Percentiles rank a stretch among this genome's conserved stretches.
These are phyloP conservation scores for Camptophora hylomeconis DNA, from an alignment of 2,329 filamentous ascomycete species.

Conservation along the genomic window DNA sequence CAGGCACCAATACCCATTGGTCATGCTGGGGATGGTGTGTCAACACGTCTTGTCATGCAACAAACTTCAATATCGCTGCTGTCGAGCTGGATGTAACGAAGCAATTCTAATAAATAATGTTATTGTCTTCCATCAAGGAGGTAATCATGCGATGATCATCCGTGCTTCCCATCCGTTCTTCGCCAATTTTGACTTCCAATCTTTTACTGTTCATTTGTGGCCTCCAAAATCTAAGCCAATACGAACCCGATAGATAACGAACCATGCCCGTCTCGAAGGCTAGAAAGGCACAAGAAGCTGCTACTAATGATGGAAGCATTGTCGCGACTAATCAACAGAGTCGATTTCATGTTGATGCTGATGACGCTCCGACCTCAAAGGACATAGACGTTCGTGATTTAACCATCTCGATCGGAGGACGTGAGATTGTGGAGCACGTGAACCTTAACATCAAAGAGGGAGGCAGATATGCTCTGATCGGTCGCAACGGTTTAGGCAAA, in stretches of 20 bases:
- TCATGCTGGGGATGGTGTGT: too few relatives aligned
- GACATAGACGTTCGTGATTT: conserved; percentile 15
- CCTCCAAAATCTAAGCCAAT: conserved; percentile 1
- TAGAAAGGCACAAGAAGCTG: not conserved
- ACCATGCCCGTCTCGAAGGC: conserved; percentile 4
- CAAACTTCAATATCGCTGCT: too few relatives aligned
- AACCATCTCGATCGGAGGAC: conserved; percentile 12
- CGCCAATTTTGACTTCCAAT: too few relatives aligned
- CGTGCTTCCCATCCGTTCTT: too few relatives aligned
- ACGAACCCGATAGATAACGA: too few relatives aligned
- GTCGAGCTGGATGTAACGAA: too few relatives aligned
- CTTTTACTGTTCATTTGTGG: too few relatives aligned
- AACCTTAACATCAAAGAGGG: conserved; percentile 60
- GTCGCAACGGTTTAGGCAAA: conserved; percentile 72
- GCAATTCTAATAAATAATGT: too few relatives aligned
- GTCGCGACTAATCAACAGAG: conserved; percentile 16
- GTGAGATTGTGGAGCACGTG: conserved; percentile 57
- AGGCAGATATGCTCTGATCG: conserved; percentile 63
- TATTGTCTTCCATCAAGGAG: too few relatives aligned
- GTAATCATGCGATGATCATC: too few relatives aligned
- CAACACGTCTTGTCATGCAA: too few relatives aligned
- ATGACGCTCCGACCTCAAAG: conserved; percentile 13
- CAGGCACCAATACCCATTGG: too few relatives aligned
- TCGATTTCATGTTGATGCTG: conserved; percentile 13
- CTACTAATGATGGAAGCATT: conserved; percentile 6